Evolutionary conservation across 495 filamentous ascomycete genomes (phyloP).

Genomic region (Choiromyces venosus): DNA sequence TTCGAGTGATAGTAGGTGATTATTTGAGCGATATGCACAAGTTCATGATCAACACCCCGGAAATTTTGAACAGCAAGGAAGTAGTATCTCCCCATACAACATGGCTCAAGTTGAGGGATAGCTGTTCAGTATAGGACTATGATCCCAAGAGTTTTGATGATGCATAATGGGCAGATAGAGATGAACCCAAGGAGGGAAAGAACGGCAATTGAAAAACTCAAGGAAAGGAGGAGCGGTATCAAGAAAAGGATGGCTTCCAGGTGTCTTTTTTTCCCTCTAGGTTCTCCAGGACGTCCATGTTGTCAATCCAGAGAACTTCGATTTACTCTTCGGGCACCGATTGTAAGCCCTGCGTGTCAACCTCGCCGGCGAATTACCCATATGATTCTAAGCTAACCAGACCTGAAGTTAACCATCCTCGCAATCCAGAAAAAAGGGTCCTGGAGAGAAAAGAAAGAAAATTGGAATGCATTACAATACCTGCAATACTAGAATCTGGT

Average conservation of each 20-base stretch:
- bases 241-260: background rate
- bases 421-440: background rate
- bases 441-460: background rate
- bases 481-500: background rate
- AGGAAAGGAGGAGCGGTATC: background rate
- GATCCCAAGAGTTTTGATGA: background rate
- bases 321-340: background rate
- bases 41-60: background rate
- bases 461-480: background rate
- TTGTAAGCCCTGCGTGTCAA: background rate
- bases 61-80: background rate
- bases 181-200: background rate
- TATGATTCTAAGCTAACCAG: too few relatives aligned
- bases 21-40: background rate
- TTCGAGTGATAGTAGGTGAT: background rate
- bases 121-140: background rate
- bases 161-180: background rate
- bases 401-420: too few relatives aligned
- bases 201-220: background rate
- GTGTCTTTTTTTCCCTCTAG: background rate
- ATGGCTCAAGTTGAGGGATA: background rate
- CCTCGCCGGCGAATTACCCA: background rate
- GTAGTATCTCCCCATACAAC: background rate
- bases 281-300: background rate
- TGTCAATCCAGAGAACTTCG: background rate